phyloP scores from a whole-genome alignment of 768 basidiomycete genomes.

The Cystofilobasidium capitatum region DNA sequence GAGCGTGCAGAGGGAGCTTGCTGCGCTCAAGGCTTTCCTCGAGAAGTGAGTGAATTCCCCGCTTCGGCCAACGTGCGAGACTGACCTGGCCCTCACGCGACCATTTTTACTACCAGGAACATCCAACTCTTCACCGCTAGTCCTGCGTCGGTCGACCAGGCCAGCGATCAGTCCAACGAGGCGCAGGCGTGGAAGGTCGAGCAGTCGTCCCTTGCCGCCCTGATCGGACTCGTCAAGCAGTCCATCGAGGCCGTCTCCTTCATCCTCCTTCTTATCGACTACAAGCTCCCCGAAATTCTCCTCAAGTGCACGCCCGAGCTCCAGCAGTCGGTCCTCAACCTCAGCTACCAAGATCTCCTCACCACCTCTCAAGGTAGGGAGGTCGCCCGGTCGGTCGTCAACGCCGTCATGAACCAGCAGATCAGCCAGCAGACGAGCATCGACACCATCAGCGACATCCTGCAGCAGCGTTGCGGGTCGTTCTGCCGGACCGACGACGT shows the following conservation, averaged over 20 bases:
- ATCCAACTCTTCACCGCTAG: slow-evolving; percentile 63
- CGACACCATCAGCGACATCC: slow-evolving; percentile 87
- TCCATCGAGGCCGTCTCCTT: slow-evolving; percentile 93
- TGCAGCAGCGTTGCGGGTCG: slow-evolving; percentile 89
- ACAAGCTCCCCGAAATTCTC: slow-evolving; percentile 74
- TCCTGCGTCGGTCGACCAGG: slow-evolving; percentile 10
- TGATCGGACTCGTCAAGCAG: slow-evolving; percentile 56
- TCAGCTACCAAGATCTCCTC: slow-evolving; percentile 81
- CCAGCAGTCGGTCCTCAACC: slow-evolving; percentile 56
- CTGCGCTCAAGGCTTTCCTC: slow-evolving; percentile 59
- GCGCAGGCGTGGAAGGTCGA: slow-evolving; percentile 38
- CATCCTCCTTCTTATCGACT: slow-evolving; percentile 81
- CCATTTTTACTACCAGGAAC: slow-evolving; percentile 47
- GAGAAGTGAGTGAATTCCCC: slow-evolving; percentile 23
- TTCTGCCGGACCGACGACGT: slow-evolving; percentile 99
- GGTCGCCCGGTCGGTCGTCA: slow-evolving; percentile 81
- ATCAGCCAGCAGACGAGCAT: slow-evolving; percentile 95
- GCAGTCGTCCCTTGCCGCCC: slow-evolving; percentile 34
- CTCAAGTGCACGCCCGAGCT: slow-evolving; percentile 65
- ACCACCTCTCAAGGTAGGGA: slow-evolving; percentile 74
- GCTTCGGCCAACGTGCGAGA: too few relatives aligned
- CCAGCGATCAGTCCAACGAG: background rate
- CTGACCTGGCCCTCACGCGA: background rate
- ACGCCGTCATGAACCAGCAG: slow-evolving; percentile 93
- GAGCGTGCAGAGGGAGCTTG: slow-evolving; percentile 68